These are phyloP conservation scores for Psilocybe tampanensis DNA, from an alignment of 768 basidiomycete species.

Conservation along the genomic window DNA sequence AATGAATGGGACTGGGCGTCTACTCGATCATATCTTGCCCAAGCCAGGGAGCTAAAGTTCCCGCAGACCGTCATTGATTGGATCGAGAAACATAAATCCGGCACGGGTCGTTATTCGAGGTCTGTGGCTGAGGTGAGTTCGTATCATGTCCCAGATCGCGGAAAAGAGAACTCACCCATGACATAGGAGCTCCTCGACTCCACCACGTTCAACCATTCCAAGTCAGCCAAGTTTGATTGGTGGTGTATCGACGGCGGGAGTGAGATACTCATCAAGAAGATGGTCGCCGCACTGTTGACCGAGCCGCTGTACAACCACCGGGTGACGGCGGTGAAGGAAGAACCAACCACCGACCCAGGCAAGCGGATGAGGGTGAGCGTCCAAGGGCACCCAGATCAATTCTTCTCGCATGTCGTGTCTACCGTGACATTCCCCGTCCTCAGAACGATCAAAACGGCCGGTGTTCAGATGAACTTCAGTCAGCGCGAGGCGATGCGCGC, in stretches of 20 bases:
- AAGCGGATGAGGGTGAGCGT: conserved; percentile 13
- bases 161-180: background rate
- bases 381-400: conserved; percentile 3
- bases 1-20: conserved; percentile 21
- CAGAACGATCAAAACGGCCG: conserved; percentile 10
- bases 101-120: conserved; percentile 12
- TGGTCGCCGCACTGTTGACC: background rate
- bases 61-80: conserved; percentile 14
- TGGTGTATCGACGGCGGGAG: conserved; percentile 19
- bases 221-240: conserved; percentile 10
- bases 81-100: conserved; percentile 15
- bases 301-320: conserved; percentile 8
- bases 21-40: conserved; percentile 21
- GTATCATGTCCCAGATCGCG: no score
- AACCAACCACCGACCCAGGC: background rate
- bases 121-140: conserved; percentile 11
- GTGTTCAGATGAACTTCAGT: conserved; percentile 7
- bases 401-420: conserved; percentile 17
- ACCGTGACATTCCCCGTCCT: conserved; percentile 15
- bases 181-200: conserved; percentile 14
- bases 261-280: conserved; percentile 2
- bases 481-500: conserved; percentile 16
- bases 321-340: conserved; percentile 10
- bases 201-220: conserved; percentile 16
- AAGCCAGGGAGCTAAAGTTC: conserved; percentile 1